Evolutionary conservation across 164 flowering plant species (phyloP), one percentile per base, ranked within the genome.

Genomic region (Vitis vinifera): DNA sequence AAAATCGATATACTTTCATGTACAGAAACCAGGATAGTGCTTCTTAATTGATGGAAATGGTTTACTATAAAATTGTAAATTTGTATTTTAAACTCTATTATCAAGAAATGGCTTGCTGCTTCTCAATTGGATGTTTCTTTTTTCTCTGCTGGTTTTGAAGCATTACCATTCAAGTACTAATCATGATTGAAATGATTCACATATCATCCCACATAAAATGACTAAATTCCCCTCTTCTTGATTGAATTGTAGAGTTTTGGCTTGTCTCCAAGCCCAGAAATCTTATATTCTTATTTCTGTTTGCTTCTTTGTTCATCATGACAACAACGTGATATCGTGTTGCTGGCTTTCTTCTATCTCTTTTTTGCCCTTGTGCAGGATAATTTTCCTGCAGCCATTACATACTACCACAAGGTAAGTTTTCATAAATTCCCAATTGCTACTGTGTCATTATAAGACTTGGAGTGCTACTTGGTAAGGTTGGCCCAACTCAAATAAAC

Each of bases 361-460:
- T 61, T 55, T 51, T 48, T 47, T 51, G n/a, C 15, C 12, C 55
- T 59, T 64, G 14, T 84, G 75, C 91, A 93, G 99, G 90, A 86
- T 63, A 80, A 93, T 61, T 91, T 82, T 60, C 67, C 83, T 66
- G 83, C 84, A 68, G 98, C 98, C 55, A 84, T 93, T 72, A 79
- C 87, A 52, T 86, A 84, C 78, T 95, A 95, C 77, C 99, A 95
- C 79, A 95, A 93, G 89, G 98, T 92, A 75, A 61, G 69, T 69
- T 55, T 4, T 13, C 17, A 16, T 14, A 56, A 15, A 10, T 63
- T 30, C 16, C 31, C 44, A 23, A 23, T 37, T 37, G 44, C 7
- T 37, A 37, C 44, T 6, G 27, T 37, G 44, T 37, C 44, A 37
- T 37, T 37, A 37, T 37, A 37, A 37, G 44, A 37, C 44, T 31